phyloP scores from a whole-genome alignment of 345 rosid genomes.

The Euphorbia tirucalli region DNA sequence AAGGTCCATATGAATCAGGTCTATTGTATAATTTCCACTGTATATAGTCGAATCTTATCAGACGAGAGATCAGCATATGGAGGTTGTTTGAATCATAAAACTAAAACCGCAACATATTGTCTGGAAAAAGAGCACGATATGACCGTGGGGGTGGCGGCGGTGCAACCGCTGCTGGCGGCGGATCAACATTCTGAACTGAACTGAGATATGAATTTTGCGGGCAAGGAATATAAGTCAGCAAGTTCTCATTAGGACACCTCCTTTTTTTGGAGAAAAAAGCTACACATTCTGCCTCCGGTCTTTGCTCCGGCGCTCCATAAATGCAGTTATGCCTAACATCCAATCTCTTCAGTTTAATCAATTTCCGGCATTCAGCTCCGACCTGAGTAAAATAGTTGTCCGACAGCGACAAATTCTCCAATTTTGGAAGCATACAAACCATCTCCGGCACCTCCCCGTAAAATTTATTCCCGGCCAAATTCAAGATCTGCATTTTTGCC shows the following conservation, averaged over 20 bases:
- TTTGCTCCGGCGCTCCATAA: slow-evolving; percentile 44
- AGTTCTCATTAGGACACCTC: slow-evolving; percentile 24
- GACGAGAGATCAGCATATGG: too few relatives aligned
- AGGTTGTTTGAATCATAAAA: too few relatives aligned
- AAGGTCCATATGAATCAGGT: too few relatives aligned
- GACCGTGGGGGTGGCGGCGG: slow-evolving; percentile 18
- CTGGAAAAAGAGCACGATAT: slow-evolving; percentile 28
- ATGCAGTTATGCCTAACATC: slow-evolving; percentile 54
- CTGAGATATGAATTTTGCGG: neutral
- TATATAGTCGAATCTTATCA: too few relatives aligned
- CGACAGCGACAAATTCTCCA: slow-evolving; percentile 31
- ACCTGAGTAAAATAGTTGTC: slow-evolving; percentile 56
- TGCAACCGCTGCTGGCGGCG: neutral
- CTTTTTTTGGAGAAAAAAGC: slow-evolving; percentile 27
- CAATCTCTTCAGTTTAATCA: slow-evolving; percentile 30
- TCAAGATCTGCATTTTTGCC: slow-evolving; percentile 30
- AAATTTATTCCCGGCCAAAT: slow-evolving; percentile 37
- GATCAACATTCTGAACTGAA: neutral
- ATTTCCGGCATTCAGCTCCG: slow-evolving; percentile 44
- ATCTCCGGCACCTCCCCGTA: slow-evolving; percentile 49
- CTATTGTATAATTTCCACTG: too few relatives aligned
- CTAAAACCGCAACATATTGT: slow-evolving; percentile 14
- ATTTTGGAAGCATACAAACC: slow-evolving; percentile 40
- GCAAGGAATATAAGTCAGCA: slow-evolving; percentile 39
- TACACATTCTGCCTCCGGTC: slow-evolving; percentile 25